Evolutionary conservation across 179 eudicot species (phyloP).

Genomic region (Beta lomatogona): DNA sequence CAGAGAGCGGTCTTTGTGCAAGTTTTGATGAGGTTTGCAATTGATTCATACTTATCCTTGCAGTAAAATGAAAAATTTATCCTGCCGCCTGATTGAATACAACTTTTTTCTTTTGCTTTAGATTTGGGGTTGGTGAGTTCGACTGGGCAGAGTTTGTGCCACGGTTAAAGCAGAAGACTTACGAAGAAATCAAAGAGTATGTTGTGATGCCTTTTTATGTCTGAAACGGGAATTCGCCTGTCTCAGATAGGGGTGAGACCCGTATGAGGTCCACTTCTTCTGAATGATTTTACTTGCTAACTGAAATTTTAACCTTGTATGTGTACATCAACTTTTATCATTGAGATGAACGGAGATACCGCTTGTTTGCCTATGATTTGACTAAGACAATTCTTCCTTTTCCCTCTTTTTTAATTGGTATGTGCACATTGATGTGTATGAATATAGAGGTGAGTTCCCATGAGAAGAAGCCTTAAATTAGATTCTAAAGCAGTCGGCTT

Average conservation of each 20-base stretch:
- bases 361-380: not conserved
- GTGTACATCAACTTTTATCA: not conserved
- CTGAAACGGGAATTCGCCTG: not conserved
- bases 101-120: slow-evolving; percentile 29
- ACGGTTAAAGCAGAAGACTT: slow-evolving; percentile 85
- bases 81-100: slow-evolving; percentile 10
- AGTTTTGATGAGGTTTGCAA: slow-evolving; percentile 80
- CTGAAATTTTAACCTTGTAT: slow-evolving; percentile 4
- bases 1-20: slow-evolving; percentile 95
- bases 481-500: no score
- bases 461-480: no score
- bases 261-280: not conserved
- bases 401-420: no score
- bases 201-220: slow-evolving; percentile 21
- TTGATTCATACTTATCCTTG: slow-evolving; percentile 4
- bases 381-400: not conserved
- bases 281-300: not conserved
- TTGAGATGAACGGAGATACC: not conserved
- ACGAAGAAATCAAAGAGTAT: slow-evolving; percentile 80
- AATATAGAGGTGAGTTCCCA: no score
- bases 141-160: slow-evolving; percentile 91
- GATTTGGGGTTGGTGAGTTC: slow-evolving; percentile 83
- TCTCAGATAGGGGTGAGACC: not conserved
- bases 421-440: no score
- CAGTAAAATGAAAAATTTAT: not conserved